These are phyloP conservation scores for Mychonastes homosphaera DNA, from an alignment of 139 green algal genomes.

Conservation along the genomic window DNA sequence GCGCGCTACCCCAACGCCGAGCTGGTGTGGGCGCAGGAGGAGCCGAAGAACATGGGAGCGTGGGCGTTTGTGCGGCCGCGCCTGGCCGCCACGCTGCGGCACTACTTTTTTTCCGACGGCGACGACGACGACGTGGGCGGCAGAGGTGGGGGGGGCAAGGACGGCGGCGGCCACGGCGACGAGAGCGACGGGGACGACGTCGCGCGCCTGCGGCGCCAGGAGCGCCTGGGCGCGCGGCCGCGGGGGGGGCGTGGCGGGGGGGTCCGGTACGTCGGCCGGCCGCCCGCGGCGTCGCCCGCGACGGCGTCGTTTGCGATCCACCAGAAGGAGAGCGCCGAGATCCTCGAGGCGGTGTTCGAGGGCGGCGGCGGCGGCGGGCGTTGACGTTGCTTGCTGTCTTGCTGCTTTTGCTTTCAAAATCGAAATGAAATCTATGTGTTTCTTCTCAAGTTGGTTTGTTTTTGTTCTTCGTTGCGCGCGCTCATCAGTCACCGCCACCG, in stretches of 20 bases:
- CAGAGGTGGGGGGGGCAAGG: not conserved
- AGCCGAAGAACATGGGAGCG: conserved; percentile 69
- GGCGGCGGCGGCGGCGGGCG: too few relatives aligned
- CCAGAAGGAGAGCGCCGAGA: conserved; percentile 28
- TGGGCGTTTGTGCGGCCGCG: conserved; percentile 46
- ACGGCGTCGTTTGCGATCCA: conserved; percentile 49
- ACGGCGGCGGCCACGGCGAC: not conserved
- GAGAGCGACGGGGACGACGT: not conserved
- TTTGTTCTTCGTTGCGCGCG: too few relatives aligned
- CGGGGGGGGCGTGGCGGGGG: not conserved
- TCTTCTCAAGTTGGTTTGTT: too few relatives aligned
- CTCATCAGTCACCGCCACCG: too few relatives aligned
- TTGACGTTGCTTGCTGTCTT: too few relatives aligned
- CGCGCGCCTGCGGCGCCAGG: not conserved
- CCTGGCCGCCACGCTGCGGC: conserved; percentile 34
- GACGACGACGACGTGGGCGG: not conserved
- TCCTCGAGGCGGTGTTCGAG: conserved; percentile 30
- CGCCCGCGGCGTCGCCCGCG: conserved; percentile 32
- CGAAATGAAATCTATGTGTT: too few relatives aligned
- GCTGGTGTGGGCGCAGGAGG: conserved; percentile 69
- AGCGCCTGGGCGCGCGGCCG: not conserved
- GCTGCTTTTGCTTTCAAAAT: too few relatives aligned
- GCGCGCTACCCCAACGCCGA: conserved; percentile 49
- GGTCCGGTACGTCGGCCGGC: conserved; percentile 45
- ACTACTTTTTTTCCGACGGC: conserved; percentile 6